These are phyloP conservation scores for Tylopilus rubrobrunneus DNA, from an alignment of 768 basidiomycete species.

Conservation along the genomic window DNA sequence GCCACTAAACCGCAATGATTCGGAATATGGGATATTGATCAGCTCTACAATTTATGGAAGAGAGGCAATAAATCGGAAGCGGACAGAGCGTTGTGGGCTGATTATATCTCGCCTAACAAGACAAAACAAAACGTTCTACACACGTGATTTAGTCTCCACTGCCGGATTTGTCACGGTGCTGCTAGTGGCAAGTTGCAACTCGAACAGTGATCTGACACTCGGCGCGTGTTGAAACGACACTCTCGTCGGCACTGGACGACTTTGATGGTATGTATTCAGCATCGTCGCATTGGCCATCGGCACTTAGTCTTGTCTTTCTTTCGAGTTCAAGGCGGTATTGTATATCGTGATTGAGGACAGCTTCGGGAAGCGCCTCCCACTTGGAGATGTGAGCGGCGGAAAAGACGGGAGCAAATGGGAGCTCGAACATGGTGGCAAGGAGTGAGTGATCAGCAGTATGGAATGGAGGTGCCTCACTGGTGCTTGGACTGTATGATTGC, in stretches of 20 bases:
- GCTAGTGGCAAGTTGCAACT: neutral
- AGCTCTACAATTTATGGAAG: neutral
- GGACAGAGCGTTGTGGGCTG: too few species aligned
- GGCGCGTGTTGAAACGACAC: too few species aligned
- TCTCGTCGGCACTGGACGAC: neutral
- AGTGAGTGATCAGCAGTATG: neutral
- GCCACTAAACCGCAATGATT: too few species aligned
- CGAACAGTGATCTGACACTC: neutral
- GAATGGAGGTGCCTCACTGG: neutral
- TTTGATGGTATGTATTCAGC: neutral
- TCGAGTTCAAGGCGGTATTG: neutral
- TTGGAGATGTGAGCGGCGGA: slow-evolving; percentile 30
- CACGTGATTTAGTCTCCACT: neutral
- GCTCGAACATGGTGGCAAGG: slow-evolving; percentile 13
- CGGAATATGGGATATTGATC: neutral
- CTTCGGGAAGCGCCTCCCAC: slow-evolving; percentile 20
- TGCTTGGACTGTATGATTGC: neutral
- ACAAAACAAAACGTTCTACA: too few species aligned
- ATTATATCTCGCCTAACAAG: too few species aligned
- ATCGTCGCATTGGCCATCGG: neutral
- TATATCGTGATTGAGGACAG: neutral
- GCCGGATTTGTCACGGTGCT: too few species aligned
- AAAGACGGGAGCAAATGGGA: slow-evolving; percentile 24
- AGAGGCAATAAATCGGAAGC: too few species aligned
- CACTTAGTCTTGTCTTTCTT: neutral